Evolutionary conservation across 2,329 filamentous ascomycete genomes (phyloP).

Genomic region (Trichoderma cornu-damae): DNA sequence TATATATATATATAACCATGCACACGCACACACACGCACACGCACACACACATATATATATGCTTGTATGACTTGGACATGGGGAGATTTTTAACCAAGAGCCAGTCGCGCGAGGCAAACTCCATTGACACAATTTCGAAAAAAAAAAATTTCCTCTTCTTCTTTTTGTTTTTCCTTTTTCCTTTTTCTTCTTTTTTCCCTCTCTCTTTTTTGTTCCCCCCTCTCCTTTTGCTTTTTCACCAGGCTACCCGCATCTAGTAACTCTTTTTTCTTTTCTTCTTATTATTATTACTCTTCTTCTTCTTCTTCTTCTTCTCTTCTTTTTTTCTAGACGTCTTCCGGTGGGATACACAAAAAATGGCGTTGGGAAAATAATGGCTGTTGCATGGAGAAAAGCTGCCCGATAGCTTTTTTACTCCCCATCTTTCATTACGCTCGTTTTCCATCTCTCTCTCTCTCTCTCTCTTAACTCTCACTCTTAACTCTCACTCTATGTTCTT

Average conservation of each 20-base stretch:
- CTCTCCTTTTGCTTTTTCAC: neutral
- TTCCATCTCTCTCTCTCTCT: neutral
- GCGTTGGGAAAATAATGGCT: slow-evolving; percentile 13
- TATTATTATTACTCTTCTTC: too few relatives aligned
- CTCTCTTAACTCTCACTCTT: neutral
- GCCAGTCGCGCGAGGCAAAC: neutral
- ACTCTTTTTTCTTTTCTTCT: too few relatives aligned
- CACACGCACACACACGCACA: too few relatives aligned
- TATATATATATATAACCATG: neutral
- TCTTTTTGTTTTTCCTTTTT: slow-evolving; percentile 12
- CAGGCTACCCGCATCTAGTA: slow-evolving; percentile 3
- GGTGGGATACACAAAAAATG: slow-evolving; percentile 18
- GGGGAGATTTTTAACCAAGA: slow-evolving; percentile 3
- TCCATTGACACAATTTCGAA: neutral
- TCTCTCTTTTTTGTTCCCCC: neutral
- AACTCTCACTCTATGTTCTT: too few relatives aligned
- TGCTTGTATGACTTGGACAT: slow-evolving; percentile 3
- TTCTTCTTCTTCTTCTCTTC: too few relatives aligned
- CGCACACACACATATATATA: too few relatives aligned
- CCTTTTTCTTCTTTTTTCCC: slow-evolving; percentile 2
- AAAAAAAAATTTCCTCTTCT: too few relatives aligned
- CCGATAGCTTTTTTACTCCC: neutral
- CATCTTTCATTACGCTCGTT: slow-evolving; percentile 11
- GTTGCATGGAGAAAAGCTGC: slow-evolving; percentile 11
- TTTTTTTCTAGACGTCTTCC: slow-evolving; percentile 12